These are phyloP conservation scores for Penicillium cataractarum DNA, from an alignment of 495 filamentous ascomycete species.

Conservation along the genomic window DNA sequence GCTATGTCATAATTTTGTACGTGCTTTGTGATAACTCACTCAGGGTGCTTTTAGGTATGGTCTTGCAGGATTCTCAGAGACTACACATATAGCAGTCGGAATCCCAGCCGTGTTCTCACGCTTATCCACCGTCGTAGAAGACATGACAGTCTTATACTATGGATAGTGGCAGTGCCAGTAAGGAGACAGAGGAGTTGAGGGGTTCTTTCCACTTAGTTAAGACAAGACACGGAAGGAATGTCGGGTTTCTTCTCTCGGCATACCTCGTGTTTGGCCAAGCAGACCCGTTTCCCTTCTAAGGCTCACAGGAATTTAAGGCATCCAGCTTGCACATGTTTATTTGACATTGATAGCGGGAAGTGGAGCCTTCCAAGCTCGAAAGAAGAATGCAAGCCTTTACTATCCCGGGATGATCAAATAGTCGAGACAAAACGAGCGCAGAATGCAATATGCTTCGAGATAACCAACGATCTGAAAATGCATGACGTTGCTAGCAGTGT, in stretches of 20 bases:
- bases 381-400: neutral
- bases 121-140: neutral
- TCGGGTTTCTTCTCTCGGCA: neutral
- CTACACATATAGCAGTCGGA: neutral
- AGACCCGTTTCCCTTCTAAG: neutral
- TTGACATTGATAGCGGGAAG: slow-evolving; percentile 1
- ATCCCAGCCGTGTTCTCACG: neutral
- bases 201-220: neutral
- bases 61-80: neutral
- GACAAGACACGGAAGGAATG: neutral
- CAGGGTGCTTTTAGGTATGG: neutral
- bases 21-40: neutral
- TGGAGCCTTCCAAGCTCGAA: neutral
- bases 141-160: neutral
- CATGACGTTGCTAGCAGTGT: neutral
- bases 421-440: neutral
- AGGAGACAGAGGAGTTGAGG: neutral
- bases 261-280: neutral
- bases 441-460: neutral
- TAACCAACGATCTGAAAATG: neutral
- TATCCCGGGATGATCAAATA: neutral
- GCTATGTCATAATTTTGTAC: neutral
- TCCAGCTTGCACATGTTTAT: neutral
- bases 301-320: neutral
- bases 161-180: neutral